Conservation (phyloP, 176 grass and related monocot genomes). For the Carex scoparia region DNA sequence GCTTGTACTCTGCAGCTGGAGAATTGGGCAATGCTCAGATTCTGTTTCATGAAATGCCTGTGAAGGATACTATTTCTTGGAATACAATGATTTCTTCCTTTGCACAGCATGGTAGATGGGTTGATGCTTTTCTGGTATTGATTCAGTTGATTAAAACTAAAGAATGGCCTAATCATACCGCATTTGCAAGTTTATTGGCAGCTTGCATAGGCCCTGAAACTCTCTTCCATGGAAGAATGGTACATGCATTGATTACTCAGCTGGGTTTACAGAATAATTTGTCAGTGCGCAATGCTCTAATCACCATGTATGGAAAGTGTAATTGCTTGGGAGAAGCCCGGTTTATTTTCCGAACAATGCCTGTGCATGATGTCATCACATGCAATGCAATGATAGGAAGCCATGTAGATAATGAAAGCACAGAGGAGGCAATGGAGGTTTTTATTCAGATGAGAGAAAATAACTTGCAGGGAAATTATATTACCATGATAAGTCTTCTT, state of each 20-base stretch:
- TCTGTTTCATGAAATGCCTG: conserved; percentile 53
- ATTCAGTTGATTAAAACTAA: conserved; percentile 32
- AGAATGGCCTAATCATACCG: conserved; percentile 49
- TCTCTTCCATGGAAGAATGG: conserved; percentile 48
- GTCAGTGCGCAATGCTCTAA: conserved; percentile 40
- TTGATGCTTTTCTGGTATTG: conserved; percentile 39
- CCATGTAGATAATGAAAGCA: conserved; percentile 36
- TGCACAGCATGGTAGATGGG: conserved; percentile 25
- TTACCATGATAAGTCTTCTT: conserved; percentile 69
- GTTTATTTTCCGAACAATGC: conserved; percentile 51
- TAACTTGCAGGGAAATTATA: conserved; percentile 53
- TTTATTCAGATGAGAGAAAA: conserved; percentile 62
- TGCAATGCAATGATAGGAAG: conserved; percentile 73
- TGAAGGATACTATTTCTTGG: conserved; percentile 72
- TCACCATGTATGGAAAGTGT: conserved; percentile 81
- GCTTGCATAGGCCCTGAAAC: conserved; percentile 47
- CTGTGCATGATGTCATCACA: conserved; percentile 48
- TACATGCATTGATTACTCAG: conserved; percentile 59
- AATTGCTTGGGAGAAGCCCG: conserved; percentile 41
- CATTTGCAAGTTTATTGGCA: conserved; percentile 66
- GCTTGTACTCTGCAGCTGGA: conserved; percentile 48
- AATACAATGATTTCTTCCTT: conserved; percentile 74
- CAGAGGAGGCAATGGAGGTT: conserved; percentile 33
- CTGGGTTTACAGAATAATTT: conserved; percentile 41
- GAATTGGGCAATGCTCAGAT: conserved; percentile 29